Evolutionary conservation across 2,329 filamentous ascomycete genomes (phyloP), one percentile per base, ranked within the genome.

Genomic region (Xylariaceae sp.): DNA sequence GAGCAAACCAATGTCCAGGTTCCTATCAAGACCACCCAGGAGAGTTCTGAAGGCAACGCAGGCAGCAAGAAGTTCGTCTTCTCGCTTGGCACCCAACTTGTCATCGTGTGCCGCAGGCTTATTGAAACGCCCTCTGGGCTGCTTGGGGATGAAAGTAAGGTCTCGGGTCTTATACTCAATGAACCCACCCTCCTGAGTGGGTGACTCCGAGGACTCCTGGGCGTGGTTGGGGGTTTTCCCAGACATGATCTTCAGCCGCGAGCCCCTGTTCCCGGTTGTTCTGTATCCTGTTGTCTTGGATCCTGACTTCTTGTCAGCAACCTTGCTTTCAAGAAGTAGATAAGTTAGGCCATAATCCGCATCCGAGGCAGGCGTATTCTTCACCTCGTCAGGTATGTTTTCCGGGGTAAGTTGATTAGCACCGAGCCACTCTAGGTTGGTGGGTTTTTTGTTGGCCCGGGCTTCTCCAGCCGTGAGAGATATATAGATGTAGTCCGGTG

Each of bases 1-100:
- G 54, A 85, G 70, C 39, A 85, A 62, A 9, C 82, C 82, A 77
- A 83, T 85, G 61, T 87, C 84, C 19, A 84, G 73, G 1, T 74
- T 71, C 60, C 79, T 76, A 57, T 83, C 79, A 10, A 83, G 72
- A 6, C 84, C 84, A 9, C 84, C 84, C 6, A 84, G 70, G 8
- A 87, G 68, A 7, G 78, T 78, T 16, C 78, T 76, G 36, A 85
- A 72, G 13, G 80, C 77, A 47, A 86, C 71, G 53, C 85, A 81
- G 2, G 81, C 79, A 16, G 80, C 77, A 48, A 85, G 70, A 26
- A 84, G 70, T 42, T 78, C 73, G 34, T 70, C 71, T 53, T 76
- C 74, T 61, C 74, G 72, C 46, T 75, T 71, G 3, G 72, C 61
- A 1, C 71, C 67, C 44, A 72, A 65, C 18, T 62, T 62, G 2